A percentile compares a stretch with the other conserved stretches of the same genome.
Conservation (phyloP, 2,329 filamentous ascomycete species). For the Colletotrichum siamense region DNA sequence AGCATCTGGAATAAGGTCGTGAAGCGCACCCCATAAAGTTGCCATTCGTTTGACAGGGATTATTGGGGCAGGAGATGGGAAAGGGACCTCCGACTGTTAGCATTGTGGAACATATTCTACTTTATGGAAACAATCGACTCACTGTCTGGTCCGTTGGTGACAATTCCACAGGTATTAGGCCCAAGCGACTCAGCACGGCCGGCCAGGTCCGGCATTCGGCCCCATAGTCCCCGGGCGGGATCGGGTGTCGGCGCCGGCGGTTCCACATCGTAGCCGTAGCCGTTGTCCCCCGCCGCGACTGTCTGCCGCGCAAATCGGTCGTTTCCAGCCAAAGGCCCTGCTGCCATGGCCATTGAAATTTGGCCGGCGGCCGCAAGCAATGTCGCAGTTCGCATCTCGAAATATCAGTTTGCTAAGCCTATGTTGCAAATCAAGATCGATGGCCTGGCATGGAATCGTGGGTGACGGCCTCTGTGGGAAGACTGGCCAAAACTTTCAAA, state of each 20-base stretch:
- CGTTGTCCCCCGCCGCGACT: not conserved
- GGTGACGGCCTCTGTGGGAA: not conserved
- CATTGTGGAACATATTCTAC: accelerated
- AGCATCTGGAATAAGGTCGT: not conserved
- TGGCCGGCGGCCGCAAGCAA: not conserved
- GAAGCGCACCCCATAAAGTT: not conserved
- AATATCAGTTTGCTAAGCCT: not conserved
- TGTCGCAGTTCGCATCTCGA: not conserved
- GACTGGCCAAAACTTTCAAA: not conserved
- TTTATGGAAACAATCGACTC: accelerated
- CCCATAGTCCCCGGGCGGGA: not conserved
- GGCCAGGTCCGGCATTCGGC: not conserved
- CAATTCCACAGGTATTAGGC: not conserved
- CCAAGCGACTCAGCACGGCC: not conserved
- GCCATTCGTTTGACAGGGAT: not conserved
- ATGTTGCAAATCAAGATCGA: not conserved
- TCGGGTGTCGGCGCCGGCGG: not conserved
- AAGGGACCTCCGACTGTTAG: not conserved
- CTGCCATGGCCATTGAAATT: not conserved
- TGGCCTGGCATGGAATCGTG: not conserved
- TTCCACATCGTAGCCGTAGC: not conserved
- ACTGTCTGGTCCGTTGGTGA: not conserved
- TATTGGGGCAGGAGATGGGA: not conserved
- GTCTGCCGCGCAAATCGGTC: not conserved
- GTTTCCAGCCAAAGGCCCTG: not conserved